Conservation (phyloP, 192 early-diverging fungal genomes). For the Linnemannia zychae region DNA sequence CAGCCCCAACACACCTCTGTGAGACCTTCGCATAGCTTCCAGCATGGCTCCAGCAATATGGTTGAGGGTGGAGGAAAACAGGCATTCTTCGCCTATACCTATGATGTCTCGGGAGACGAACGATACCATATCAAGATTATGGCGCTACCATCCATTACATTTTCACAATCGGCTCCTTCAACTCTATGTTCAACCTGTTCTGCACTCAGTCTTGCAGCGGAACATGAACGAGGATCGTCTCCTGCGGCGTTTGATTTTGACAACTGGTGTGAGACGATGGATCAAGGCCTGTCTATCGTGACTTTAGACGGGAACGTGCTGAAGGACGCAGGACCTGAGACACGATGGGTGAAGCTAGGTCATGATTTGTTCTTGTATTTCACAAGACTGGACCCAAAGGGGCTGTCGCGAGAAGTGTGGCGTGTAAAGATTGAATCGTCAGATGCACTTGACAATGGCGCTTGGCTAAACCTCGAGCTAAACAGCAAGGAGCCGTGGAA, state of each 20-base stretch:
- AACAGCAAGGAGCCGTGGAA: not conserved
- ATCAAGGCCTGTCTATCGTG: not conserved
- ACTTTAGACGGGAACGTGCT: not conserved
- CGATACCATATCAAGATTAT: conserved; percentile 24
- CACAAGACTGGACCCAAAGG: conserved; percentile 38
- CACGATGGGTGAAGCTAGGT: conserved; percentile 29
- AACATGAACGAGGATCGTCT: not conserved
- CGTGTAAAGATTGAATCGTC: conserved; percentile 17
- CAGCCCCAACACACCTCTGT: conserved; percentile 27
- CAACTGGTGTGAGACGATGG: not conserved
- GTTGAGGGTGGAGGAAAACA: not conserved
- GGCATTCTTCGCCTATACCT: conserved; percentile 28
- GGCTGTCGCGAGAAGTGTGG: conserved; percentile 46
- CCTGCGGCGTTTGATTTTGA: not conserved
- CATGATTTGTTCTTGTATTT: conserved; percentile 31
- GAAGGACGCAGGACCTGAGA: conserved; percentile 36
- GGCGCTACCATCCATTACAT: not conserved
- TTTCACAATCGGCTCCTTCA: not conserved
- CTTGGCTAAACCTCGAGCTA: not conserved
- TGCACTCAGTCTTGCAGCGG: not conserved
- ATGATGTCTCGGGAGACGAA: conserved; percentile 31
- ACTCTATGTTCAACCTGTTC: not conserved
- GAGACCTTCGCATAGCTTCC: not conserved
- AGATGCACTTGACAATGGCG: not conserved
- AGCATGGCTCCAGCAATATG: not conserved